Percentiles rank a stretch among this genome's conserved stretches.
Conservation (phyloP, 371 early-diverging fungal genomes). For the Mucor ambiguus region DNA sequence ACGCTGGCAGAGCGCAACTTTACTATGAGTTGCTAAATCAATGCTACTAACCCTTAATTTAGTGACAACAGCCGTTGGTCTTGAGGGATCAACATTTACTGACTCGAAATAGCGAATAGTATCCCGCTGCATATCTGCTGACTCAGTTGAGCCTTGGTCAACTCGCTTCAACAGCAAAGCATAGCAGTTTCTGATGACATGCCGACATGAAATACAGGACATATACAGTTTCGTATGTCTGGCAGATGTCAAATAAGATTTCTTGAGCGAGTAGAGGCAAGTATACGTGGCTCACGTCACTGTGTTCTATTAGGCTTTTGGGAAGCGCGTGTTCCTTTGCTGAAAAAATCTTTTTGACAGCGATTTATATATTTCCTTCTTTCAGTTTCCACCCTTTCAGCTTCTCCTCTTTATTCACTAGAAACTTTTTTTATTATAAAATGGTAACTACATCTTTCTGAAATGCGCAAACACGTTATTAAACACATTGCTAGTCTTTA, state of each 20-base stretch:
- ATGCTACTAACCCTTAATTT: not conserved
- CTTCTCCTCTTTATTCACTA: not conserved
- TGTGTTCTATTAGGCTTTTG: not conserved
- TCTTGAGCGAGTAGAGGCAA: not conserved
- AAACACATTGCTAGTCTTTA: conserved; percentile 49
- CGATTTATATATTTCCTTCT: conserved; percentile 10
- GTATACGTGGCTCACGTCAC: not conserved
- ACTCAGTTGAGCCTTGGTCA: not conserved
- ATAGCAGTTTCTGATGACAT: not conserved
- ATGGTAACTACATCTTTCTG: not conserved
- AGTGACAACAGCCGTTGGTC: not conserved
- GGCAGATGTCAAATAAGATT: not conserved
- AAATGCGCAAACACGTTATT: not conserved
- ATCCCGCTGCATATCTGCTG: not conserved
- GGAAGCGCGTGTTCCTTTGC: conserved; percentile 1
- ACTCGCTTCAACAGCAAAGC: not conserved
- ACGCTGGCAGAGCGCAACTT: too few species aligned
- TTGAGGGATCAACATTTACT: not conserved
- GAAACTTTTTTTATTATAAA: not conserved
- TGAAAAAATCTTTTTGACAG: conserved; percentile 10
- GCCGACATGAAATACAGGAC: not conserved
- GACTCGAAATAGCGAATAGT: not conserved
- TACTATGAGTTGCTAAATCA: not conserved
- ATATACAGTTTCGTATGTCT: not conserved
- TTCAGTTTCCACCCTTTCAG: not conserved